Evolutionary conservation across 2,329 filamentous ascomycete species (phyloP).

Genomic region (Arthrobotrys entomopaga): DNA sequence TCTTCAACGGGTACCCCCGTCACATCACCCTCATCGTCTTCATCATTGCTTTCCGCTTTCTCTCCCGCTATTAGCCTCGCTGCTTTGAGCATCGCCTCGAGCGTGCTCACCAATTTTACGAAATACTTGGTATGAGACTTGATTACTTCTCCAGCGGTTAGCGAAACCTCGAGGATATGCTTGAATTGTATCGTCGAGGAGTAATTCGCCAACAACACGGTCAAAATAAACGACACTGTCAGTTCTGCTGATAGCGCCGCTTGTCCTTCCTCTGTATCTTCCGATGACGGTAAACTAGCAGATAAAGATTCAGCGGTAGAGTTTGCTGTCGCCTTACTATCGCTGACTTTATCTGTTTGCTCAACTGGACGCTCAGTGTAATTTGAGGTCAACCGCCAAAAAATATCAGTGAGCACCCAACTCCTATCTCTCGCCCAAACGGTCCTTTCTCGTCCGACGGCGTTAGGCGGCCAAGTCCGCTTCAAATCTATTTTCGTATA

Average conservation of each 20-base stretch:
- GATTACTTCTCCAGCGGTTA: conserved; percentile 56
- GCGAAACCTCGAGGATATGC: conserved; percentile 56
- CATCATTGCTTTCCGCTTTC: conserved; percentile 55
- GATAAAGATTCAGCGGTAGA: conserved; percentile 42
- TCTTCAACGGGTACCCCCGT: conserved; percentile 34
- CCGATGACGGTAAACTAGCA: conserved; percentile 25
- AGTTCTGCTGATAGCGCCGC: conserved; percentile 56
- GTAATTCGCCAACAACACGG: conserved; percentile 58
- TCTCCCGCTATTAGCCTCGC: conserved; percentile 53
- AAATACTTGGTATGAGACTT: conserved; percentile 53
- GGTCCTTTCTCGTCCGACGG: conserved; percentile 58
- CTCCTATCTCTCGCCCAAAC: conserved; percentile 58
- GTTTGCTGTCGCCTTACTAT: conserved; percentile 33
- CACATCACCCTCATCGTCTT: conserved; percentile 54
- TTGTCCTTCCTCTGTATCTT: conserved; percentile 40
- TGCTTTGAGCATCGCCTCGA: conserved; percentile 54
- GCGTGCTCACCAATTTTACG: conserved; percentile 39
- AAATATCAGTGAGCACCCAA: conserved; percentile 56
- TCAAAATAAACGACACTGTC: conserved; percentile 56
- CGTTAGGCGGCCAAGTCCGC: conserved; percentile 57
- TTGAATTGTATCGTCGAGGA: conserved; percentile 58
- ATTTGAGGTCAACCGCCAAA: conserved; percentile 16
- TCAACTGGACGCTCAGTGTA: conserved; percentile 15
- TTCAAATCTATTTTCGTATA: conserved; percentile 58
- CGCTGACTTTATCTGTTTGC: neutral